Percentiles rank a stretch among this genome's conserved stretches.
Conservation (phyloP, 2,329 filamentous ascomycete genomes). For the Colletotrichum salicis region DNA sequence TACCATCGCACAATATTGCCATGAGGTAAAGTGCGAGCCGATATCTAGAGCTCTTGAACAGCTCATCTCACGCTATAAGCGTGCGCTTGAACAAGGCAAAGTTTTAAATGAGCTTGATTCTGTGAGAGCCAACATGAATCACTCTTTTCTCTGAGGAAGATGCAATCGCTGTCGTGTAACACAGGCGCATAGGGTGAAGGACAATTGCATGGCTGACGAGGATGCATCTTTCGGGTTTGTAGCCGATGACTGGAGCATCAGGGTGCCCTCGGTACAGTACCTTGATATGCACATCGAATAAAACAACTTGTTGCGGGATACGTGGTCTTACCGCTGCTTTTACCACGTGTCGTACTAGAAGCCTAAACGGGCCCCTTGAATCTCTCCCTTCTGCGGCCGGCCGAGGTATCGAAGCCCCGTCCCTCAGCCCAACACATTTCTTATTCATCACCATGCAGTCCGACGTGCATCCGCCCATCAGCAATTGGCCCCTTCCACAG, state of each 20-base stretch:
- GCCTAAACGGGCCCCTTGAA: not conserved
- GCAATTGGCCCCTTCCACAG: not conserved
- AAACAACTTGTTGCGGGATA: not conserved
- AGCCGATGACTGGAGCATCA: not conserved
- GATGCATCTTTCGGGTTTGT: not conserved
- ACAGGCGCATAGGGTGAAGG: not conserved
- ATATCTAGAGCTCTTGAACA: too few relatives aligned
- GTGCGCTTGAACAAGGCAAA: too few relatives aligned
- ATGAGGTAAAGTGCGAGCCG: too few relatives aligned
- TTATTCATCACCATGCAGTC: slow-evolving; percentile 19
- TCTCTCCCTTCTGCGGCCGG: not conserved
- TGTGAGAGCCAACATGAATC: not conserved
- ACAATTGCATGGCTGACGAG: not conserved
- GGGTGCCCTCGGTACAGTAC: not conserved
- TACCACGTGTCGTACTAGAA: not conserved
- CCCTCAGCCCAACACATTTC: slow-evolving; percentile 3
- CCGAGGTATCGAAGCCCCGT: not conserved
- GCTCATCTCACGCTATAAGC: too few relatives aligned
- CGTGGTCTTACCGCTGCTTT: not conserved
- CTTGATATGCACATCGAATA: not conserved
- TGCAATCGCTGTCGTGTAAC: not conserved
- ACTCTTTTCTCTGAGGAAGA: not conserved
- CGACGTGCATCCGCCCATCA: not conserved
- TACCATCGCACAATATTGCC: too few relatives aligned
- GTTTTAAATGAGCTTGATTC: not conserved